Percentiles rank a stretch among this genome's conserved stretches.
Evolutionary conservation across 2,329 filamentous ascomycete genomes (phyloP).

Genomic region (Trichoderma pleuroti): DNA sequence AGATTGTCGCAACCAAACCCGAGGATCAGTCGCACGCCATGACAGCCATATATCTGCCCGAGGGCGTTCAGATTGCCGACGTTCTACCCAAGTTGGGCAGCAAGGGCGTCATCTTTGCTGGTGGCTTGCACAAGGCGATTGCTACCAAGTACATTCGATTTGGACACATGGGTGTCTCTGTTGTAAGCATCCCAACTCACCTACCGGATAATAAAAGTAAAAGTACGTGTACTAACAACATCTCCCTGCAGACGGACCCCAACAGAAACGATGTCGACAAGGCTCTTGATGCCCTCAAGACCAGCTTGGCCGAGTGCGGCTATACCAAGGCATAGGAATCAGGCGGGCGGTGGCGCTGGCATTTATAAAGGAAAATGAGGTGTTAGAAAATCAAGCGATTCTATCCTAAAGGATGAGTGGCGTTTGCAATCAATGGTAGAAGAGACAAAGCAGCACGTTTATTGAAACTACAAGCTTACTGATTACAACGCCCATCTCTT

Average conservation of each 20-base stretch:
- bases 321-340: conserved; percentile 42
- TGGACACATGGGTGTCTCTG: conserved; percentile 95
- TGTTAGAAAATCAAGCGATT: not conserved
- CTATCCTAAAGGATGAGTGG: not conserved
- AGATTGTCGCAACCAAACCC: conserved; percentile 78
- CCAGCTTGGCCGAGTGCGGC: conserved; percentile 70
- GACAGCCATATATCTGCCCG: conserved; percentile 95
- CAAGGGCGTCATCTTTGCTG: conserved; percentile 90
- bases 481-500: not conserved
- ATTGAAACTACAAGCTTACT: not conserved
- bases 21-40: conserved; percentile 95
- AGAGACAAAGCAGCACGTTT: not conserved
- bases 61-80: conserved; percentile 74
- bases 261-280: conserved; percentile 77
- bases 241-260: conserved; percentile 60
- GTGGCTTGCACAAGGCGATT: conserved; percentile 94
- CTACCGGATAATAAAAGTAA: not conserved
- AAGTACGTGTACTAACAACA: not conserved
- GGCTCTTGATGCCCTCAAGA: conserved; percentile 74
- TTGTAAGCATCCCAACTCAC: conserved; percentile 50
- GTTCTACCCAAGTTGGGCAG: conserved; percentile 79
- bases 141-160: conserved; percentile 91
- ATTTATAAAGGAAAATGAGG: not conserved
- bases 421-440: not conserved
- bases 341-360: conserved; percentile 12